Conservation (phyloP, 257 asterid species). For the Primulina eburnea region DNA sequence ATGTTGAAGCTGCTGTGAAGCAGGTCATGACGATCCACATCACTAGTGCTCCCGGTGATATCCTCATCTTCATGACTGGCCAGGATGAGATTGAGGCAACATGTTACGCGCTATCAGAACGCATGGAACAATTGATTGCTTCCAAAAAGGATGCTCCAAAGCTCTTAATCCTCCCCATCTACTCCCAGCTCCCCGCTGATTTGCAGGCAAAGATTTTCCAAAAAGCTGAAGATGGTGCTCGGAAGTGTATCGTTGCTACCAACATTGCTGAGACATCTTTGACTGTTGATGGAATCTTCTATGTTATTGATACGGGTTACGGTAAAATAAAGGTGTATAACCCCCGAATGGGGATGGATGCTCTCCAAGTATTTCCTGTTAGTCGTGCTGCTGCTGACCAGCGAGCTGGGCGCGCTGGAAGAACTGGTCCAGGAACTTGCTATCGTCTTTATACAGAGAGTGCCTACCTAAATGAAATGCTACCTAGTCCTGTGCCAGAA, state of each 20-base stretch:
- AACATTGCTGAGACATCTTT: constrained; percentile 95
- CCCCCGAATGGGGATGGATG: constrained; percentile 99
- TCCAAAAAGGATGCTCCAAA: constrained; percentile 76
- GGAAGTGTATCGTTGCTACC: constrained; percentile 94
- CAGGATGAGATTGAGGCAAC: constrained; percentile 98
- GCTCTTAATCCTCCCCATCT: constrained; percentile 84
- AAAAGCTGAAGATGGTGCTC: constrained; percentile 92
- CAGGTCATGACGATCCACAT: constrained; percentile 93
- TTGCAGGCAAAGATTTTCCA: constrained; percentile 91
- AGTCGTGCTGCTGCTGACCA: constrained; percentile 98
- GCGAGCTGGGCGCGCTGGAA: constrained; percentile 97
- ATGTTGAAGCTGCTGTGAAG: constrained; percentile 95
- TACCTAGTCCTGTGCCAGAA: constrained; percentile 90
- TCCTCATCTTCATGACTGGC: constrained; percentile 97
- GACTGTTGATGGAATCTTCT: constrained; percentile 90
- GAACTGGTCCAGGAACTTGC: constrained; percentile 99
- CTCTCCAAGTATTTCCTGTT: constrained; percentile 92
- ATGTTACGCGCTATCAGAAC: constrained; percentile 84
- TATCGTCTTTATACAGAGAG: constrained; percentile 85
- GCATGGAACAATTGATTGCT: constrained; percentile 78
- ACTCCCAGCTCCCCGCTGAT: constrained; percentile 98
- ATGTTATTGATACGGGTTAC: constrained; percentile 89
- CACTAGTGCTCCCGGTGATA: constrained; percentile 92
- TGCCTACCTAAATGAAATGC: constrained; percentile 83
- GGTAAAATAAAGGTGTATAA: constrained; percentile 91